Base-by-base conservation (phyloP, 306 rosid genomes). In the Pueraria montana region DNA sequence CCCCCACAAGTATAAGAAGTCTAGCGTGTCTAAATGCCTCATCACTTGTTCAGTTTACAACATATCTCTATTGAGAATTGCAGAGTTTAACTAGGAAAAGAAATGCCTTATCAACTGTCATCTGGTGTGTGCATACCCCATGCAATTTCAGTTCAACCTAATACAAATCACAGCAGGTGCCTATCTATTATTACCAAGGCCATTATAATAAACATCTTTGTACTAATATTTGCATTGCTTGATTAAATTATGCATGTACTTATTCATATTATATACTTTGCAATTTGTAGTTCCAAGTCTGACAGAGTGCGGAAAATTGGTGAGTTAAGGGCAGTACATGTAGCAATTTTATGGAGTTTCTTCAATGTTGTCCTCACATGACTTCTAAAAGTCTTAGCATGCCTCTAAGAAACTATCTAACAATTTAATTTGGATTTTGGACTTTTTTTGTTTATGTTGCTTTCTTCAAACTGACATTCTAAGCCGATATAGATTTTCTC, bases 141-240 rank as follows among this genome's bases (percentile, higher is more conserved):
- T 78, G 87, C 85, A 42, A 77, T 75, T 49, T 78, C 85, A 6
- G 32, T 71, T 40, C 87, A 87, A 43, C 86, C 89, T 4, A 43
- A 16, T 56, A 77, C 68, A 61, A 50, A 32, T 45, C 68, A 55
- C 72, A 62, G 63, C 79, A 89, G 92, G 92, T 89, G 5, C 21
- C 26, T 77, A 45, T 24, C 34, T 36, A 5, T 53, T 43, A 17
- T 10, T 30, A 12, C 20, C 50, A 30, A 12, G 6, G 17, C 11
- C 24, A 38, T 17, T 17, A 26, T 7, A 45, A 5, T 38, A 11
- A 17, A 34, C 24, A 66, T 66, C 26, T 42, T 18, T 68, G 11
- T 8, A 3, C 71, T n/a, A 14, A 10, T 20, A 20, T 72, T 36
- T 67, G 36, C 59, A 27, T 40, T 74, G 20, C 11, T 40, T 65